A percentile compares a stretch with the other conserved stretches of the same genome.
Evolutionary conservation across 192 early-diverging fungal species (phyloP).

Genomic region (Coemansia pectinata): DNA sequence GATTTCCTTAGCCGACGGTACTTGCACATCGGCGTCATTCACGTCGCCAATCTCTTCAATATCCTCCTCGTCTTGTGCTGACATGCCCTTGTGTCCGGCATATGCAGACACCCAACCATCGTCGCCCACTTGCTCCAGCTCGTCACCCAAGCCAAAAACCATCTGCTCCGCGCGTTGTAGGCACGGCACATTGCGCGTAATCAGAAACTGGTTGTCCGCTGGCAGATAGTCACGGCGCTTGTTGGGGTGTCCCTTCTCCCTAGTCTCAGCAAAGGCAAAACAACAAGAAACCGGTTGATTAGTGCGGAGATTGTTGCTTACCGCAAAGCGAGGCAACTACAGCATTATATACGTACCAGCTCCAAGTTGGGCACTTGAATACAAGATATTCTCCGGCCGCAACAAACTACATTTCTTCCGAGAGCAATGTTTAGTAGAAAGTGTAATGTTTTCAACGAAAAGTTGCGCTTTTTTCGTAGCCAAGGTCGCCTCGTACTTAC

Average conservation of each 20-base stretch:
- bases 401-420: constrained; percentile 66
- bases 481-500: constrained; percentile 48
- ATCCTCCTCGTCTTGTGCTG: constrained; percentile 47
- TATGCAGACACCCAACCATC: constrained; percentile 89
- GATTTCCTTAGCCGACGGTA: constrained; percentile 49
- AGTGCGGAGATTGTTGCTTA: neutral
- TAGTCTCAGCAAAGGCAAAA: constrained; percentile 10
- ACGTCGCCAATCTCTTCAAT: constrained; percentile 62
- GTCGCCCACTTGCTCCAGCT: constrained; percentile 65
- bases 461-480: neutral
- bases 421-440: neutral
- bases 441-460: neutral
- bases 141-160: constrained; percentile 41
- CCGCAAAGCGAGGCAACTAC: neutral
- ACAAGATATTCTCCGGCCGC: constrained; percentile 97
- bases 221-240: constrained; percentile 85
- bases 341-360: constrained; percentile 61
- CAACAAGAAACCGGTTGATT: neutral
- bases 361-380: constrained; percentile 99
- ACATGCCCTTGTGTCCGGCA: constrained; percentile 50
- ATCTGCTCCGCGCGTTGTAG: constrained; percentile 70
- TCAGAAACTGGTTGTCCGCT: constrained; percentile 90
- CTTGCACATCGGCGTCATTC: constrained; percentile 40
- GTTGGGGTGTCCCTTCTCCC: constrained; percentile 63
- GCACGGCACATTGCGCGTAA: constrained; percentile 95